Percentiles rank a stretch among this genome's conserved stretches.
Evolutionary conservation across 257 asterid species (phyloP).

Genomic region (Jasminum sambac): DNA sequence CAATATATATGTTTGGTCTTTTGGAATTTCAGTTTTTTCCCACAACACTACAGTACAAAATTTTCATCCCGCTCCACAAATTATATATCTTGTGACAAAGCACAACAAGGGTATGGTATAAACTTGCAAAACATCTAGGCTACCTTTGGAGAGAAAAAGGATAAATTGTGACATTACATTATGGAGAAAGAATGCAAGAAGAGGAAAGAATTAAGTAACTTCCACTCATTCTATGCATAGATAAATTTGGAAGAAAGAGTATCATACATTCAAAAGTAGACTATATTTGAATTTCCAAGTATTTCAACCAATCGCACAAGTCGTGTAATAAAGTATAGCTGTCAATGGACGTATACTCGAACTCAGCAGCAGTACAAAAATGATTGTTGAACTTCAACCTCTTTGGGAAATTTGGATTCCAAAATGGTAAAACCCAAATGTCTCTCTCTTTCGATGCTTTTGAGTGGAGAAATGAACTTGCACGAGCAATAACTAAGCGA

Average conservation of each 20-base stretch:
- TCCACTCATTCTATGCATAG: slow-evolving; percentile 30
- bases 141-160: neutral
- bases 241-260: slow-evolving; percentile 2
- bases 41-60: too few species aligned
- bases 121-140: neutral
- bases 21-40: too few species aligned
- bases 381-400: slow-evolving; percentile 20
- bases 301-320: too few species aligned
- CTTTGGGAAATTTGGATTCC: slow-evolving; percentile 1
- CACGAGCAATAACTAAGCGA: neutral
- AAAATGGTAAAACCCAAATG: slow-evolving; percentile 5
- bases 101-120: too few species aligned
- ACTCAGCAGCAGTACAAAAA: slow-evolving; percentile 30
- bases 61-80: too few species aligned
- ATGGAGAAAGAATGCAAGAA: slow-evolving; percentile 16
- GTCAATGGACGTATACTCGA: too few species aligned
- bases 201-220: slow-evolving; percentile 35
- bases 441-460: slow-evolving; percentile 17
- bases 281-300: too few species aligned
- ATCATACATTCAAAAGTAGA: neutral
- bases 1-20: too few species aligned
- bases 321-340: too few species aligned
- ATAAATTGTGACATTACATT: neutral
- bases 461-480: neutral
- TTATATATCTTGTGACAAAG: too few species aligned